Evolutionary conservation across 179 eudicot genomes (phyloP).

Genomic region (Carnegiea gigantea): DNA sequence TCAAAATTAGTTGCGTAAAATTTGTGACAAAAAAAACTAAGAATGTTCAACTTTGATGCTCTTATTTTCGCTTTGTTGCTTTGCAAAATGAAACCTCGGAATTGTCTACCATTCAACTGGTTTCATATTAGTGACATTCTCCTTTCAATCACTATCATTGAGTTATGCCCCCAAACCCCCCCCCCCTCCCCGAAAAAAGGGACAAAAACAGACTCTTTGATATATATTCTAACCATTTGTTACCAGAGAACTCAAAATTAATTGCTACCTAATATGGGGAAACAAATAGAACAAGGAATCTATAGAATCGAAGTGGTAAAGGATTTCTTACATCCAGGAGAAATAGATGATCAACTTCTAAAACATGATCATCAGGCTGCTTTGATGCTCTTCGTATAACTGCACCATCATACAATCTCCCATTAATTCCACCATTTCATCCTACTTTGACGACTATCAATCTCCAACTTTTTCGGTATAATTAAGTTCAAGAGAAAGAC

Average conservation of each 20-base stretch:
- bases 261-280: background rate
- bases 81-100: background rate
- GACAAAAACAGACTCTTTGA: too few species aligned
- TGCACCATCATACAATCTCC: slow-evolving; percentile 31
- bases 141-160: background rate
- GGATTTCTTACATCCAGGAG: slow-evolving; percentile 65
- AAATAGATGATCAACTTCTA: slow-evolving; percentile 72
- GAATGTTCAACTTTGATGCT: too few species aligned
- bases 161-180: too few species aligned
- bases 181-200: too few species aligned
- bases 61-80: background rate
- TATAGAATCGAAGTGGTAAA: background rate
- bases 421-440: slow-evolving; percentile 4
- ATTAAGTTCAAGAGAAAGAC: background rate
- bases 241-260: too few species aligned
- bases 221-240: too few species aligned
- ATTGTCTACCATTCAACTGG: background rate
- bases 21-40: too few species aligned
- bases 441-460: background rate
- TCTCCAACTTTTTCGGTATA: background rate
- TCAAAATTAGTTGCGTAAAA: background rate
- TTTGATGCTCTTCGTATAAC: slow-evolving; percentile 65
- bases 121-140: too few species aligned
- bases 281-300: background rate
- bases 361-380: slow-evolving; percentile 49